Conservation (phyloP, 1,139 yeast species). For the Suhomyces chickasaworum region DNA sequence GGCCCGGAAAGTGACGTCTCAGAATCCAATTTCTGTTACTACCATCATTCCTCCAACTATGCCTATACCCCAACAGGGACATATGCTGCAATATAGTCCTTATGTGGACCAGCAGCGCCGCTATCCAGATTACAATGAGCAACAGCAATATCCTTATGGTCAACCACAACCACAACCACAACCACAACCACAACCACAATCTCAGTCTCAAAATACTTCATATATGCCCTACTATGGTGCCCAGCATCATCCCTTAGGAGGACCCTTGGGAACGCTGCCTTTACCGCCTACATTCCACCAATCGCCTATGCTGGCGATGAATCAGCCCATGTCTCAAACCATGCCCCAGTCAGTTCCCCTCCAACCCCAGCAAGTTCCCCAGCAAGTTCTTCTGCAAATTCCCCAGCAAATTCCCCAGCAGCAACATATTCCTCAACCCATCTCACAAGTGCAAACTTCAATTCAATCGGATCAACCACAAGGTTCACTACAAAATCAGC, state of each 20-base stretch:
- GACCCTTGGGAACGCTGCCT: not conserved
- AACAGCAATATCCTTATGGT: not conserved
- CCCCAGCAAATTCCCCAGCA: no score
- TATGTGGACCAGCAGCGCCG: not conserved
- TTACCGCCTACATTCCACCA: not conserved
- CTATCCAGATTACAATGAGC: not conserved
- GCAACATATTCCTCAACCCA: no score
- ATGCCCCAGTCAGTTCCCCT: not conserved
- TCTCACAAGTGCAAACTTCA: no score
- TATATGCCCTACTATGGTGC: not conserved
- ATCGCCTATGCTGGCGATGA: not conserved
- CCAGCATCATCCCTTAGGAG: not conserved
- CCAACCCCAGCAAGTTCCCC: no score
- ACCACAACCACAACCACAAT: no score
- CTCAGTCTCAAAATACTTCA: not conserved
- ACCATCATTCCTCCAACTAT: conserved; percentile 97
- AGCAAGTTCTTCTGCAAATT: not conserved
- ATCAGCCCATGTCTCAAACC: not conserved
- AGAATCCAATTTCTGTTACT: conserved; percentile 91
- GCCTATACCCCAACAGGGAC: conserved; percentile 66
- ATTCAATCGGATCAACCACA: no score
- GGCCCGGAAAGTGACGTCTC: not conserved
- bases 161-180: no score
- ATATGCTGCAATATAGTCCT: not conserved
- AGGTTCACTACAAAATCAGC: no score